Evolutionary conservation across 1,284 basidiomycete genomes (phyloP).

Genomic region (Irpex sp.): DNA sequence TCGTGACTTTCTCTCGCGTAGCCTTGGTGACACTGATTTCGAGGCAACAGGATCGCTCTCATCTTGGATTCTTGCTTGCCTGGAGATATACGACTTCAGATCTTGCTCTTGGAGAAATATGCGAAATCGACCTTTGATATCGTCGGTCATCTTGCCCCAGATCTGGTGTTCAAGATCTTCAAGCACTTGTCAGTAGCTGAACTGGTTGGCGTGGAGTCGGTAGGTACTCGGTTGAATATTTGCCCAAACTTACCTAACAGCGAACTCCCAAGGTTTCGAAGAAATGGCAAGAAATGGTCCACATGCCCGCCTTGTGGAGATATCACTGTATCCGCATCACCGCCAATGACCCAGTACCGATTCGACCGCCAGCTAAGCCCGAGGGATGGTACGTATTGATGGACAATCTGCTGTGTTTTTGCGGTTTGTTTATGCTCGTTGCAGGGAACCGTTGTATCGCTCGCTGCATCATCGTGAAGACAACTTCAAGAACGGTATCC

Average conservation of each 20-base stretch:
- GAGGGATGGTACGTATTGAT: conserved; percentile 61
- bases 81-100: conserved; percentile 74
- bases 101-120: conserved; percentile 80
- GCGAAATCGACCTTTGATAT: conserved; percentile 79
- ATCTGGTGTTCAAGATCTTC: conserved; percentile 65
- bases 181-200: conserved; percentile 63
- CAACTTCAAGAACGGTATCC: conserved; percentile 76
- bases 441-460: conserved; percentile 75
- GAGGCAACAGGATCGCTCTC: conserved; percentile 30
- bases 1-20: conserved; percentile 6
- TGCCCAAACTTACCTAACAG: background rate
- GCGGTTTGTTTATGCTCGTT: background rate
- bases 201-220: conserved; percentile 55
- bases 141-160: conserved; percentile 67
- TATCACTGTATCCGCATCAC: conserved; percentile 75
- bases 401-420: background rate
- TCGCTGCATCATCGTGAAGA: conserved; percentile 83
- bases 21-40: background rate
- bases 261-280: conserved; percentile 55
- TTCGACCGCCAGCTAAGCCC: conserved; percentile 55
- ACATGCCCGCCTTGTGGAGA: conserved; percentile 74
- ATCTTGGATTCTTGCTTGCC: conserved; percentile 65
- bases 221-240: conserved; percentile 26
- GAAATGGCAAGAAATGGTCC: conserved; percentile 69
- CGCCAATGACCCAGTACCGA: conserved; percentile 65